These are phyloP conservation scores for Arabidopsis suecica DNA, from an alignment of 345 rosid species.

Conservation along the genomic window DNA sequence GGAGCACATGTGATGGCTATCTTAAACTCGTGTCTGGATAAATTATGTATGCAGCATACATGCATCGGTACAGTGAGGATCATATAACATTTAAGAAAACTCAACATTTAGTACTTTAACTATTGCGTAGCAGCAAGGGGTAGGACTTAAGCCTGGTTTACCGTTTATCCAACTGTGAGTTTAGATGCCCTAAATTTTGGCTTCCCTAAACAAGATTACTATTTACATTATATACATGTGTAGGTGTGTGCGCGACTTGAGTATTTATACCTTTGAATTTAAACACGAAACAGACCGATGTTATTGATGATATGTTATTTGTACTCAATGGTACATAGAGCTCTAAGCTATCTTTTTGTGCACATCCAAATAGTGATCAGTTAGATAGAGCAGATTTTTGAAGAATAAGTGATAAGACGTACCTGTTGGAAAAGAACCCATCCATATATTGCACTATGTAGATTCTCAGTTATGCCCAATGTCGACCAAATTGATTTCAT, in stretches of 20 bases:
- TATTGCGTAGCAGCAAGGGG: background rate
- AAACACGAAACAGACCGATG: background rate
- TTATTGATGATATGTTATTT: background rate
- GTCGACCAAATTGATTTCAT: slow-evolving; percentile 82
- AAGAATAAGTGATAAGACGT: slow-evolving; percentile 38
- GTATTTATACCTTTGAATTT: background rate
- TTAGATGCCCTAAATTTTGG: slow-evolving; percentile 6
- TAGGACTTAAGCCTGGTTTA: slow-evolving; percentile 1
- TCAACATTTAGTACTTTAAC: slow-evolving; percentile 11
- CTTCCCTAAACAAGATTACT: slow-evolving; percentile 12
- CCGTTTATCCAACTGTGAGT: slow-evolving; percentile 23
- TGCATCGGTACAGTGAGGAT: slow-evolving; percentile 17
- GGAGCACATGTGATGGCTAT: slow-evolving; percentile 26
- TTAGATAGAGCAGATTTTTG: slow-evolving; percentile 26
- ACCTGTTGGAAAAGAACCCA: slow-evolving; percentile 95
- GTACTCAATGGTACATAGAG: slow-evolving; percentile 17
- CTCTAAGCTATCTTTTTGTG: slow-evolving; percentile 11
- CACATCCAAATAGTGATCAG: slow-evolving; percentile 10
- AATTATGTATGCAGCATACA: slow-evolving; percentile 13
- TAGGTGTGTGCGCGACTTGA: background rate
- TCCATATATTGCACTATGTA: slow-evolving; percentile 79
- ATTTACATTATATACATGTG: background rate
- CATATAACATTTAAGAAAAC: slow-evolving; percentile 12
- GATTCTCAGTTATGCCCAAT: slow-evolving; percentile 83
- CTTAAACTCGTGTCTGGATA: slow-evolving; percentile 24